phyloP scores from a whole-genome alignment of 495 filamentous ascomycete genomes.

The Evansstolkia leycettana region DNA sequence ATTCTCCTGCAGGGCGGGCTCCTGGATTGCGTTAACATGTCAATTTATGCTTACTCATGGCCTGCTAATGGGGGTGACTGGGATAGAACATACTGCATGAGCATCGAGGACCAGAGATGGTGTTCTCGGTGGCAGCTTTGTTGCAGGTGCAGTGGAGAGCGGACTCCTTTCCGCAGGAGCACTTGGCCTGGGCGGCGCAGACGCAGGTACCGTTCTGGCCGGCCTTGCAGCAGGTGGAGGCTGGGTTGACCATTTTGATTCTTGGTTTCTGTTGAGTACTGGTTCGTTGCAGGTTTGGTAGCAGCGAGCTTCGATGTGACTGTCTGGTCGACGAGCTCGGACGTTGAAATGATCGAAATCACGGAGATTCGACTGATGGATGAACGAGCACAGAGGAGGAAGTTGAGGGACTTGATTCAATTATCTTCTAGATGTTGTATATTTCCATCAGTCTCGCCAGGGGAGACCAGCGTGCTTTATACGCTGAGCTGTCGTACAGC shows the following conservation, averaged over 20 bases:
- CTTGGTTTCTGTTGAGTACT: not conserved
- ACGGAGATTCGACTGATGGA: too few relatives aligned
- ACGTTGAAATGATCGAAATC: too few relatives aligned
- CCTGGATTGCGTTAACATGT: constrained; percentile 31
- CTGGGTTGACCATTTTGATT: constrained; percentile 37
- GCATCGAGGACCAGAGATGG: constrained; percentile 59
- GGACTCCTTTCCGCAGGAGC: constrained; percentile 79
- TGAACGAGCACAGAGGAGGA: too few relatives aligned
- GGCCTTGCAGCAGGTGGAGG: constrained; percentile 52
- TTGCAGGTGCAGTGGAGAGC: constrained; percentile 81
- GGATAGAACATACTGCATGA: constrained; percentile 55
- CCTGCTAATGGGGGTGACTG: constrained; percentile 4
- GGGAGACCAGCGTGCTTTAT: too few relatives aligned
- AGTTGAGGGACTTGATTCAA: too few relatives aligned
- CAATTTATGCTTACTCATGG: not conserved
- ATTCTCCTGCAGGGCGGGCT: constrained; percentile 61
- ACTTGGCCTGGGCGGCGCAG: constrained; percentile 54
- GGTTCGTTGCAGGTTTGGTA: not conserved
- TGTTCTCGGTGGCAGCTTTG: constrained; percentile 67
- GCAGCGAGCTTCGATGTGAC: too few relatives aligned
- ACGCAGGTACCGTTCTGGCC: constrained; percentile 38
- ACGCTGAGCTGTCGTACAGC: too few relatives aligned
- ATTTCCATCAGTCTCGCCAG: too few relatives aligned
- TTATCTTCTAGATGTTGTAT: too few relatives aligned
- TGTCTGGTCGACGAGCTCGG: too few relatives aligned